Evolutionary conservation across 2,329 filamentous ascomycete species (phyloP).

Genomic region (Leptographium radiaticola): DNA sequence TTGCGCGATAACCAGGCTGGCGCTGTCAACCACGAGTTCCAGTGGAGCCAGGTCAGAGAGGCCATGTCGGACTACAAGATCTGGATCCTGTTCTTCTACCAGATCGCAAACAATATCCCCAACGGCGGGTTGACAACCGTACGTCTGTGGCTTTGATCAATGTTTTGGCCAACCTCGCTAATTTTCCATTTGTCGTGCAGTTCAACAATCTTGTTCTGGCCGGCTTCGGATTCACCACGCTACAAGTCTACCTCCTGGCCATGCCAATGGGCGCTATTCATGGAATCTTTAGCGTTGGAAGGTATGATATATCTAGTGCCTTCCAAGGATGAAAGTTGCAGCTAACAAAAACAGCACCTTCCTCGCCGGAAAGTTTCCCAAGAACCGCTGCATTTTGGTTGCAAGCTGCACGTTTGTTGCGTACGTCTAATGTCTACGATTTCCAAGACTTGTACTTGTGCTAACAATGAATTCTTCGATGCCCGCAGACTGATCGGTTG

Average conservation of each 20-base stretch:
- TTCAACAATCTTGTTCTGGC: constrained; percentile 47
- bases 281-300: background rate
- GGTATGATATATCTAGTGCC: background rate
- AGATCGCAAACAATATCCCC: constrained; percentile 4
- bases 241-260: constrained; percentile 22
- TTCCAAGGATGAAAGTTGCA: background rate
- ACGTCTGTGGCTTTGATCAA: background rate
- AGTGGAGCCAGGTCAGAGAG: constrained; percentile 6
- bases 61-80: constrained; percentile 7
- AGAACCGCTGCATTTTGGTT: background rate
- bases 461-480: background rate
- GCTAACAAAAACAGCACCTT: background rate
- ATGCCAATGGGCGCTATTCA: constrained; percentile 47
- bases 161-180: background rate
- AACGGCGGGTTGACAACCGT: constrained; percentile 10
- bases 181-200: background rate
- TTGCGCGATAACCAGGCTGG: constrained; percentile 24
- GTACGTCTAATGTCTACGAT: background rate
- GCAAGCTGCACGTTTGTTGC: background rate
- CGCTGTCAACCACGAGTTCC: constrained; percentile 6
- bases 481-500: background rate
- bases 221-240: constrained; percentile 36
- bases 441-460: background rate
- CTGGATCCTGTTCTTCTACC: constrained; percentile 10
- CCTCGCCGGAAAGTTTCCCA: background rate